Conservation (phyloP, 371 early-diverging fungal genomes). For the Mortierella sp. region DNA sequence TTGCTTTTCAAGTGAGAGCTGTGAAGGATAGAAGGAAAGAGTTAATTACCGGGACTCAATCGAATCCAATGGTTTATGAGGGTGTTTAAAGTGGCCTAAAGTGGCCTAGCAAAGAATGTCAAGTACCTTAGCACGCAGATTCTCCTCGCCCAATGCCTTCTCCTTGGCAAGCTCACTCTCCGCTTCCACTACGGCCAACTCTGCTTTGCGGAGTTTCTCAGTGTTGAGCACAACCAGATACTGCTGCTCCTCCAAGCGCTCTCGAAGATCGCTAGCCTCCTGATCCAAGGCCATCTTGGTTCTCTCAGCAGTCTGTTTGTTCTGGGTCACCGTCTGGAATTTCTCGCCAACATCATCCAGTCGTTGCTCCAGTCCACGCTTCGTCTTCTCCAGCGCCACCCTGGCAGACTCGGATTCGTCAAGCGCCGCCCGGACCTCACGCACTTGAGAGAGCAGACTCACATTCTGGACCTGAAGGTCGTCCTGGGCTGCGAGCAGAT, state of each 20-base stretch:
- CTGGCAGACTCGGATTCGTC: slow-evolving; percentile 75
- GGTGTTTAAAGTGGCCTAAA: too few species aligned
- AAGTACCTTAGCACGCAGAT: slow-evolving; percentile 69
- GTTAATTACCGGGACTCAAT: too few species aligned
- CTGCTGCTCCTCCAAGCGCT: slow-evolving; percentile 79
- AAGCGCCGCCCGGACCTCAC: slow-evolving; percentile 63
- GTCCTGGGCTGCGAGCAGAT: slow-evolving; percentile 60
- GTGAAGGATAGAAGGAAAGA: not conserved
- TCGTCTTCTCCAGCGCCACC: slow-evolving; percentile 69
- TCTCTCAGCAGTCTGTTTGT: slow-evolving; percentile 70
- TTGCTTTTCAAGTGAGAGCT: slow-evolving; percentile 78
- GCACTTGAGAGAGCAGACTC: slow-evolving; percentile 58
- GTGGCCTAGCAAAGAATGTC: not conserved
- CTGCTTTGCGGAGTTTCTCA: slow-evolving; percentile 74
- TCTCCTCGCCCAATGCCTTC: slow-evolving; percentile 66
- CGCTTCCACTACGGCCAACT: slow-evolving; percentile 62
- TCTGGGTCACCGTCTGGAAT: slow-evolving; percentile 69
- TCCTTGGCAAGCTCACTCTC: slow-evolving; percentile 76
- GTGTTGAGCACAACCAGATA: slow-evolving; percentile 62
- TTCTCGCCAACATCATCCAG: slow-evolving; percentile 81
- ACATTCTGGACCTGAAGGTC: slow-evolving; percentile 64
- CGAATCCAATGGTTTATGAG: too few species aligned
- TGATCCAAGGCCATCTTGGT: slow-evolving; percentile 64
- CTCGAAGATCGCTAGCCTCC: slow-evolving; percentile 67
- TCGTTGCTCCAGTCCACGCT: slow-evolving; percentile 74